Evolutionary conservation across 306 rosid species (phyloP).

Genomic region (Prunus mira): DNA sequence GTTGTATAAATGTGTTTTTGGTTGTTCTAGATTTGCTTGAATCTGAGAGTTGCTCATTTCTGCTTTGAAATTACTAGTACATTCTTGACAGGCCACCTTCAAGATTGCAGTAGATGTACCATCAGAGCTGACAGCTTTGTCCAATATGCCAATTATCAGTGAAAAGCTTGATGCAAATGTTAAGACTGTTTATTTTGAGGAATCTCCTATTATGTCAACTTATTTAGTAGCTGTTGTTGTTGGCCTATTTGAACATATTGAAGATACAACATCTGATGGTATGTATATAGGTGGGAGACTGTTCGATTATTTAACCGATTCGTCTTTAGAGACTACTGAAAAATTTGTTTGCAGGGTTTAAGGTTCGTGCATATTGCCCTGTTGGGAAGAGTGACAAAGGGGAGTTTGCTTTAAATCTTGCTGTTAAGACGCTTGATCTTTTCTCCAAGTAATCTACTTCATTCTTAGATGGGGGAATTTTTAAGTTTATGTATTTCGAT

Average conservation of each 20-base stretch:
- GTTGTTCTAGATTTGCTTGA: constrained; percentile 3
- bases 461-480: background rate
- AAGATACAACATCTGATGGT: constrained; percentile 49
- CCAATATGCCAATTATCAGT: constrained; percentile 56
- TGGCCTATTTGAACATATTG: constrained; percentile 52
- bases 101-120: constrained; percentile 54
- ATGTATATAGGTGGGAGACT: constrained; percentile 2
- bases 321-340: background rate
- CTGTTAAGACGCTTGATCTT: constrained; percentile 45
- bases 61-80: background rate
- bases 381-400: constrained; percentile 52
- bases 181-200: constrained; percentile 47
- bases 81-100: constrained; percentile 52
- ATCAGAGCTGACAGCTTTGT: constrained; percentile 51
- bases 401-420: constrained; percentile 49
- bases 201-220: constrained; percentile 67
- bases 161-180: constrained; percentile 45
- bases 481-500: background rate
- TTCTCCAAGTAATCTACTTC: constrained; percentile 34
- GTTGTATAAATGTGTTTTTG: background rate
- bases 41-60: background rate
- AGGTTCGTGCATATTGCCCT: constrained; percentile 50
- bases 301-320: background rate
- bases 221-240: constrained; percentile 62
- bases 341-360: constrained; percentile 37